phyloP scores from a whole-genome alignment of 2,329 filamentous ascomycete genomes.

The Apiospora saccharicola region DNA sequence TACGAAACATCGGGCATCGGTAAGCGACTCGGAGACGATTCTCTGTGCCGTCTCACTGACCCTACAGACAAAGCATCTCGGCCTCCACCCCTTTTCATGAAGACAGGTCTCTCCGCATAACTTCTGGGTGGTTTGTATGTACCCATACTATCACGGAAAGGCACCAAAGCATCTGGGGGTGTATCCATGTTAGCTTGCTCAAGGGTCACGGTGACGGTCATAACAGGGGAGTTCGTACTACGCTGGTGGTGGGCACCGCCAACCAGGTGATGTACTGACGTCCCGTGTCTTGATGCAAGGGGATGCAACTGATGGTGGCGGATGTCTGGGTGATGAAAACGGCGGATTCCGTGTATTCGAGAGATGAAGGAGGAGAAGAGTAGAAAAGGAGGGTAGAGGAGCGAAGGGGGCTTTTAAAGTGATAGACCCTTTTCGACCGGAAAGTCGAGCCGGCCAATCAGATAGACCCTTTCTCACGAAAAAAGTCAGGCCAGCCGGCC shows the following conservation, averaged over 20 bases:
- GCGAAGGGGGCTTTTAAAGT: slow-evolving; percentile 26
- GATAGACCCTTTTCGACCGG: slow-evolving; percentile 18
- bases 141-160: not conserved
- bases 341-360: not conserved
- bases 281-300: slow-evolving; percentile 14
- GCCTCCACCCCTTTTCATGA: not conserved
- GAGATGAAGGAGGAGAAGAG: slow-evolving; percentile 23
- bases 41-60: not conserved
- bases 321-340: slow-evolving; percentile 11
- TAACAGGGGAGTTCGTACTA: not conserved
- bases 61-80: not conserved
- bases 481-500: slow-evolving; percentile 17
- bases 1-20: not conserved
- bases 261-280: not conserved
- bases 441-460: slow-evolving; percentile 26
- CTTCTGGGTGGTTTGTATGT: not conserved
- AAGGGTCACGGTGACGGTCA: not conserved
- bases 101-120: not conserved
- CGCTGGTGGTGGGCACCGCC: not conserved
- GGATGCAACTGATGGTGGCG: slow-evolving; percentile 2
- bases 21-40: not conserved
- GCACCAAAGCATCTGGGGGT: not conserved
- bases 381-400: slow-evolving; percentile 20
- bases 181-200: not conserved
- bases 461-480: not conserved